Base-by-base conservation (phyloP, 1,284 basidiomycete species). In the Cutaneotrichosporon sp. region DNA sequence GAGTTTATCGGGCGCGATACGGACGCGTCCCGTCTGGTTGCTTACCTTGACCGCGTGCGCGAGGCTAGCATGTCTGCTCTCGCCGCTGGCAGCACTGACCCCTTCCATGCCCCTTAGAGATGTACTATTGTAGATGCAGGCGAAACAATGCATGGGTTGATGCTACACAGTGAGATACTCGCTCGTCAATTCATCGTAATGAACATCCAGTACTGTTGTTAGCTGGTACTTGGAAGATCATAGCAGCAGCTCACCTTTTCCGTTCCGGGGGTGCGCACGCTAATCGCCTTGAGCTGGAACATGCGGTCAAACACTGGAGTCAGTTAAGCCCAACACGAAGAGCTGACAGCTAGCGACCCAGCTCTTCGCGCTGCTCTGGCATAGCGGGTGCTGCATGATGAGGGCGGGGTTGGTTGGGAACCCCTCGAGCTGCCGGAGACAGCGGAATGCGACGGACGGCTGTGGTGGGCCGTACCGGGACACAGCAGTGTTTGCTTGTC, bases 331-430 rank as follows among this genome's bases (percentile, higher is more conserved):
- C 18, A 46, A 14, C 13, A 8, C 4, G 42, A 11, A 22, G 2
- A 11, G 83, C 89, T 70, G 73, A 93, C 92, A 80, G 31, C 89
- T 90, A 18, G 89, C 89, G 47, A 89, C 86, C 79, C 93, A 95
- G 4, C 89, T 87, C 75, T 91, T 92, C 13, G 92, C 92, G 52
- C 88, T 89, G 18, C 85, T 87, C 75, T 95, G 92, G 79, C 92
- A 95, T n/a, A 85, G 84, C 32, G 92, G 88, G 72, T 92, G 90
- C 0, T 89, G 89, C 78, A 90, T 94, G 22, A 95, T 90, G 86
- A 94, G 90, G 21, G 89, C 90, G 0, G 91, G 91, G 80, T 92
- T 91, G 66, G 88, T 91, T 13, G 89, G 89, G 30, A 88, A 89
- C 85, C 72, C 72, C 60, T 79, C 70, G n/a, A 76, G 62, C 57